Evolutionary conservation across 352 stramenopile species (phyloP), one percentile per base, ranked within the genome.

Genomic region (Nothophytophthora sp.): DNA sequence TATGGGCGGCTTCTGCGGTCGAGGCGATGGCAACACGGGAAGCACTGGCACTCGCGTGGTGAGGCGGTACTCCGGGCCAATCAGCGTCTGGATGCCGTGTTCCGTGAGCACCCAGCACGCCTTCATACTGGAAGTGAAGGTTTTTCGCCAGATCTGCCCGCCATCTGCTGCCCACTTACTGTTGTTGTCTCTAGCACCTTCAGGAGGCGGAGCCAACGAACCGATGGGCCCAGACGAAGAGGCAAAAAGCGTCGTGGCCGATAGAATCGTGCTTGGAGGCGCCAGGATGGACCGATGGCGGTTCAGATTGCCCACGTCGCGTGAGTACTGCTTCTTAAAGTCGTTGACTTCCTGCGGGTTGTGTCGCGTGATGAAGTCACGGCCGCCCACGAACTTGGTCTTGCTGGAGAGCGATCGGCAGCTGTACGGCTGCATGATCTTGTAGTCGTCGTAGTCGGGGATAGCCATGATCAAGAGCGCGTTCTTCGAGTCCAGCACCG

Each of bases 291-390:
- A 89, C 9, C 74, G 74, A 20, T 90, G 74, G 5, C 79, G 69
- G 40, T 76, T 81, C 6, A 90, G 51, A 33, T 83, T 88, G 22
- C 79, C 79, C 2, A 88, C 51, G 25, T 90, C 74, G 3, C 79
- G 76, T 12, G 79, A 90, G 35, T 83, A 88, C 50, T 87, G 66
- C 58, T 76, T 84, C 63, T 90, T 90, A 55, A 90, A 88, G 27
- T 84, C 79, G 19, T 68, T 84, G 2, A 86, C 75, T 43, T 85
- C 79, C 50, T 90, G 76, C 6, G 79, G 79, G 29, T 88, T 88
- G 47, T 90, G 79, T 0, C 76, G 61, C 5, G 79, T 88, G 43
- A 90, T 63, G 36, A 90, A 90, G 32, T 88, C 79, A 2, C 70
- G 74, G 1, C 58, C 63, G n/a, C 79, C 79, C 6, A 88, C 50